Percentiles rank a stretch among this genome's conserved stretches.
Conservation (phyloP, 1,139 yeast genomes). For the Debaryomycetaceae sp. region DNA sequence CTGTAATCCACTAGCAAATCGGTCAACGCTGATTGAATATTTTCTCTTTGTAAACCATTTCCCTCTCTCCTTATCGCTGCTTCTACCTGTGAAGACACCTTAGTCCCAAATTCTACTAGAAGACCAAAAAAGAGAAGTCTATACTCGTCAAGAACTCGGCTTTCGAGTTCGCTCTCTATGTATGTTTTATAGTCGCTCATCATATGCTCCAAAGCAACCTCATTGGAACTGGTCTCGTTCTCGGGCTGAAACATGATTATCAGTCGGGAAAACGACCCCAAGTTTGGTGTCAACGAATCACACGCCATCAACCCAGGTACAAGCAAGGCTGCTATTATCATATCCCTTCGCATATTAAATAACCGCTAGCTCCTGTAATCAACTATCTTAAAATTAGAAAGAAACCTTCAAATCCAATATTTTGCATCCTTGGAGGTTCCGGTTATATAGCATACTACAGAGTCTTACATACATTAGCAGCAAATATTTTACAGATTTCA, state of each 20-base stretch:
- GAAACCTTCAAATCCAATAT: not conserved
- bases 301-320: not conserved
- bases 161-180: not conserved
- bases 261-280: not conserved
- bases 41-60: not conserved
- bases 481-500: too few species aligned
- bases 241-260: not conserved
- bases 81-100: not conserved
- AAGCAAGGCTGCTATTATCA: not conserved
- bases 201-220: not conserved
- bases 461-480: not conserved
- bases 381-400: too few species aligned
- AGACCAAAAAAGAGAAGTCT: constrained; percentile 10
- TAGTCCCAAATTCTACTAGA: constrained; percentile 8
- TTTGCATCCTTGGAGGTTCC: not conserved
- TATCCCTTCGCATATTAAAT: not conserved
- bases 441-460: not conserved
- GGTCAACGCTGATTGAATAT: not conserved
- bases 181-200: not conserved
- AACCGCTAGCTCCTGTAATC: not conserved
- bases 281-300: not conserved
- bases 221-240: not conserved
- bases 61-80: not conserved
- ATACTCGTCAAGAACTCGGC: constrained; percentile 5
- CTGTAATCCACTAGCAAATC: not conserved